Percentiles rank a stretch among this genome's conserved stretches.
Conservation (phyloP, 306 rosid species). For the Cicer pinnatifidum region DNA sequence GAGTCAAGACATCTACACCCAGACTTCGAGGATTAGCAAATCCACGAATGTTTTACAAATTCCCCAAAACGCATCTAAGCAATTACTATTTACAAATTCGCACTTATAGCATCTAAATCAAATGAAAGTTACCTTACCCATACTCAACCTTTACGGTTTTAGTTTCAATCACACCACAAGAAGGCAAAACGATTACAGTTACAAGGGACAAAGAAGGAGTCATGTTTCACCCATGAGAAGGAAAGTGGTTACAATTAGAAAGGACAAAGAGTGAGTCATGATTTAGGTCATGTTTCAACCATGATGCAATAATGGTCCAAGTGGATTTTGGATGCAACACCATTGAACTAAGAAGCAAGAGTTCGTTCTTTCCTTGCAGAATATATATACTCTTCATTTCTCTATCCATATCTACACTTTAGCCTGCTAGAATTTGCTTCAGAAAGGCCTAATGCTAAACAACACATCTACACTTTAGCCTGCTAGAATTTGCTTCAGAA, state of each 20-base stretch:
- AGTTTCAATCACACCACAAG: slow-evolving; percentile 24
- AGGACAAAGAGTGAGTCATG: too few species aligned
- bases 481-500: slow-evolving; percentile 39
- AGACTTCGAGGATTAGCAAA: too few species aligned
- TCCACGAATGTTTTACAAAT: too few species aligned
- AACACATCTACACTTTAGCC: slow-evolving; percentile 7
- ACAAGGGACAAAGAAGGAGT: neutral
- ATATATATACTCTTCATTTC: slow-evolving; percentile 31
- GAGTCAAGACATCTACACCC: too few species aligned
- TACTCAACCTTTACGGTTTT: slow-evolving; percentile 7
- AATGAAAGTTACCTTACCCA: neutral
- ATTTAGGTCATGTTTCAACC: neutral
- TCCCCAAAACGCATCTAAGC: neutral
- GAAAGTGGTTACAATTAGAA: neutral
- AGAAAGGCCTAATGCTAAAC: slow-evolving; percentile 36
- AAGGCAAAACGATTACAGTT: neutral
- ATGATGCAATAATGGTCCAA: neutral
- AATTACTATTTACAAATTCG: neutral
- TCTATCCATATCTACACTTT: slow-evolving; percentile 38
- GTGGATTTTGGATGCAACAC: slow-evolving; percentile 29
- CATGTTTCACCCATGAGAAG: neutral
- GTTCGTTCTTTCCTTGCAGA: slow-evolving; percentile 17
- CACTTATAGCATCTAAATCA: slow-evolving; percentile 10
- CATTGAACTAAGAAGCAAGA: slow-evolving; percentile 33
- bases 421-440: slow-evolving; percentile 38